phyloP scores from a whole-genome alignment of 2,329 filamentous ascomycete genomes.

The Tolypocladium sp. region DNA sequence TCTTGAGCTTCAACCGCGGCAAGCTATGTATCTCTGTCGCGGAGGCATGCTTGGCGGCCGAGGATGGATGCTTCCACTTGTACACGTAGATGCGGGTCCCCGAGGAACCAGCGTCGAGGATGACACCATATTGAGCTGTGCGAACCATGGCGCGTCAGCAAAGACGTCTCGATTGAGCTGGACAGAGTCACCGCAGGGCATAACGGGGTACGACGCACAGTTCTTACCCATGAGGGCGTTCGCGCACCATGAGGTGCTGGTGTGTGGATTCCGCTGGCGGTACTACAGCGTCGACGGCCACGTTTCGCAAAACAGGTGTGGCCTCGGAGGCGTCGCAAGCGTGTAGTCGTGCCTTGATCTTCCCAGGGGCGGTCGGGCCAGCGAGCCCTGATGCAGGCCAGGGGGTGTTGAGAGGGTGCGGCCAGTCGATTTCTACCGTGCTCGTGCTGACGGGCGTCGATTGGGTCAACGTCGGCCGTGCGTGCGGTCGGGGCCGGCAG shows the following conservation, averaged over 20 bases:
- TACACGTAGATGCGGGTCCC: constrained; percentile 94
- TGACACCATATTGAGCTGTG: constrained; percentile 72
- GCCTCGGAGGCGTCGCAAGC: neutral
- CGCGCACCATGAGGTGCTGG: neutral
- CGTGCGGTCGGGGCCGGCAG: neutral
- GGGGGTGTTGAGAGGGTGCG: neutral
- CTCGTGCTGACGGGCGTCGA: neutral
- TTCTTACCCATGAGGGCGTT: constrained; percentile 17
- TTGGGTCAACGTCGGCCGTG: neutral
- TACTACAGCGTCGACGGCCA: neutral
- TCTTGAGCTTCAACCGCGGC: constrained; percentile 74
- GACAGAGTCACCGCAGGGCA: neutral
- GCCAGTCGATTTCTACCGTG: neutral
- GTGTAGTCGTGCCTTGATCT: neutral
- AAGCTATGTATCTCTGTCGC: constrained; percentile 47
- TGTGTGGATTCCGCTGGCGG: neutral
- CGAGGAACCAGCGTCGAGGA: constrained; percentile 95
- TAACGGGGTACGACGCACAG: constrained; percentile 10
- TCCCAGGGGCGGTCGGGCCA: neutral
- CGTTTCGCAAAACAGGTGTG: neutral
- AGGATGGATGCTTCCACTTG: constrained; percentile 73
- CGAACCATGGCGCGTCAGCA: neutral
- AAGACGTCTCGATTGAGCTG: neutral
- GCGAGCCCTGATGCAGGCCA: neutral
- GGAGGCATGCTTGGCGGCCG: constrained; percentile 45